Base-by-base conservation (phyloP, 495 filamentous ascomycete species). In the Lophiostoma macrostomum region DNA sequence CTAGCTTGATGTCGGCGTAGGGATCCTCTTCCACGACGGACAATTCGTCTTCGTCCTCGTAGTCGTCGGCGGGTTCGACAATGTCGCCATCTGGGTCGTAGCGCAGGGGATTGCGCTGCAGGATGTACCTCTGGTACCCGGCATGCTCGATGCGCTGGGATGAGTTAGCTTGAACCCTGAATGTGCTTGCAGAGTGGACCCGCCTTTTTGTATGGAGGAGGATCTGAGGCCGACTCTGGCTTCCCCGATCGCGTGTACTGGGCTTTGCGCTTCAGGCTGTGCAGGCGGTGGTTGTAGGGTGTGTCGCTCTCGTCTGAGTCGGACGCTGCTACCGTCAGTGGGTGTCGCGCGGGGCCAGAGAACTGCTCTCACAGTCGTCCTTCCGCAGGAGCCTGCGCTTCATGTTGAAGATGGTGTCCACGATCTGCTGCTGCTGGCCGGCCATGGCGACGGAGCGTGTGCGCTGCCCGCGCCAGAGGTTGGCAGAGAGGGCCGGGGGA, bases 61-160 rank as follows among this genome's bases (percentile, higher is more conserved):
- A 83, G 42, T 89, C 85, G 64, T 85, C 87, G 36, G 89, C 77
- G 10, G 75, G 73, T 19, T 80, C 84, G 20, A 94, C 72, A 58
- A 93, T 86, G 56, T 90, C 87, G 36, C 91, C 90, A 58, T 96
- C 86, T 8, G 88, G 87, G 67, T 96, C 90, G 60, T 88, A 81
- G 56, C 81, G 77, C 48, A 73, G 70, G 0, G 82, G 82, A 48
- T 95, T 95, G 22, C 75, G 80, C 64, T 80, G 80, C 53, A 97
- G 84, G 54, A 96, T 93, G 46, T 88, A 79, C 61, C 94, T 83
- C 10, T 84, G 79, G 65, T 87, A 89, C 10, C 91, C 91, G 22
- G 83, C 87, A 69, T 95, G 88, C 37, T 90, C 84, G 54, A 94
- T 81, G 67, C 79, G 79, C 90, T 96, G 34, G 22, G 18, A n/a